Evolutionary conservation across 169 alveolate genomes (phyloP).

Genomic region (Babesia divergens): DNA sequence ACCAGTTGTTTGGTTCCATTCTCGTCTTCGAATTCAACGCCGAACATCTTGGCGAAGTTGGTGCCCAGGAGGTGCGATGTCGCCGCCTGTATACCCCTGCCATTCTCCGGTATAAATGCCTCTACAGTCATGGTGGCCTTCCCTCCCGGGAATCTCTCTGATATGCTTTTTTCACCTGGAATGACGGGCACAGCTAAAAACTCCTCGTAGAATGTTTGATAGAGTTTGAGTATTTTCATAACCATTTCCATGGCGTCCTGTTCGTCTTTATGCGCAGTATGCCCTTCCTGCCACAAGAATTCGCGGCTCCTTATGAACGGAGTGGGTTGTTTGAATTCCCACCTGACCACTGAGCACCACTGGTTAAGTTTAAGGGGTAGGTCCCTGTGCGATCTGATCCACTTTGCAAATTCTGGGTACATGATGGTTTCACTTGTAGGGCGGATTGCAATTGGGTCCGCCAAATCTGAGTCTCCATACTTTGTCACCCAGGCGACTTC

Average conservation of each 20-base stretch:
- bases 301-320: constrained; percentile 99
- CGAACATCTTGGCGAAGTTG: constrained; percentile 98
- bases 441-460: constrained; percentile 96
- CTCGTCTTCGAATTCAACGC: constrained; percentile 90
- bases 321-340: constrained; percentile 99
- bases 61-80: constrained; percentile 98
- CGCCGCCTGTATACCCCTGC: constrained; percentile 98
- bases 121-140: constrained; percentile 95
- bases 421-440: constrained; percentile 99
- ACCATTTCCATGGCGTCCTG: constrained; percentile 94
- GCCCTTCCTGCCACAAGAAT: constrained; percentile 99
- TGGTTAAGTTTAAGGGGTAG: constrained; percentile 96
- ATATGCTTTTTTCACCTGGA: constrained; percentile 95
- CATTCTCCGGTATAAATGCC: constrained; percentile 95
- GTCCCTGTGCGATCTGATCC: constrained; percentile 98
- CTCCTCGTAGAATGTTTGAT: constrained; percentile 92
- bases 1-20: constrained; percentile 86
- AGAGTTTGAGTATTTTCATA: constrained; percentile 84
- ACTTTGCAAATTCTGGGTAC: constrained; percentile 97
- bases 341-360: constrained; percentile 97
- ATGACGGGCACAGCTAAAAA: constrained; percentile 97
- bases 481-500: constrained; percentile 99
- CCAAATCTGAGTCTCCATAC: constrained; percentile 90
- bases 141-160: constrained; percentile 99
- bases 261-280: constrained; percentile 97